Base-by-base conservation (phyloP, 1,284 basidiomycete species). In the Golubevia sp. region DNA sequence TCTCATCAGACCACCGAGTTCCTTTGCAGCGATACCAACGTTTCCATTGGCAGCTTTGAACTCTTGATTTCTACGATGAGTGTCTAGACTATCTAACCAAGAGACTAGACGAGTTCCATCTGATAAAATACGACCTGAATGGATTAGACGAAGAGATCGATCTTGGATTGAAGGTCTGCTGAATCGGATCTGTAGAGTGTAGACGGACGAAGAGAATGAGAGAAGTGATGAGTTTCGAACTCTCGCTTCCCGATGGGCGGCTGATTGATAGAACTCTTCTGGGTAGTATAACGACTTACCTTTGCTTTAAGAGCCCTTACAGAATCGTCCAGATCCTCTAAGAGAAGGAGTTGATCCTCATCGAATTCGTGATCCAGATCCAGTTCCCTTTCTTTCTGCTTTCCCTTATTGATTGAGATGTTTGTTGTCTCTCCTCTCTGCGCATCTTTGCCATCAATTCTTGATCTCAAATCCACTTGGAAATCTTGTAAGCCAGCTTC, bases 81-180 rank as follows among this genome's bases (percentile, higher is more conserved):
- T 13, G 51, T 72, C 70, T 23, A 70, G 21, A 27, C 64, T 59
- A 26, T 77, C 74, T 58, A 77, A 55, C 48, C 64, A 77, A 2
- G 60, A 59, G 0, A 70, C 74, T 24, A 77, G 58, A n/a, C 59
- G 61, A 27, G 70, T 58, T 13, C 67, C 68, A 26, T 75, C 68
- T 8, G 66, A 59, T 34, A 77, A 49, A 0, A 77, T 62, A 15
- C 69, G 52, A 3, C 74, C 74, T 3, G 71, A 62, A 57, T 74
- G 64, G 11, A 77, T 75, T 24, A 75, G 52, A 0, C 74, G 59
- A 26, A 77, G 52, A 24, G 69, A 34, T 20, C 65, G 24, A 44
- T 62, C 49, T 30, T 56, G 24, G 38, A 18, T 44, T 44, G 11
- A 18, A 13, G 38, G 38, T 8, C 11, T 44, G 11, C 13, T 13